These are phyloP conservation scores for Mycena polygramma DNA, from an alignment of 768 basidiomycete genomes.

Conservation along the genomic window DNA sequence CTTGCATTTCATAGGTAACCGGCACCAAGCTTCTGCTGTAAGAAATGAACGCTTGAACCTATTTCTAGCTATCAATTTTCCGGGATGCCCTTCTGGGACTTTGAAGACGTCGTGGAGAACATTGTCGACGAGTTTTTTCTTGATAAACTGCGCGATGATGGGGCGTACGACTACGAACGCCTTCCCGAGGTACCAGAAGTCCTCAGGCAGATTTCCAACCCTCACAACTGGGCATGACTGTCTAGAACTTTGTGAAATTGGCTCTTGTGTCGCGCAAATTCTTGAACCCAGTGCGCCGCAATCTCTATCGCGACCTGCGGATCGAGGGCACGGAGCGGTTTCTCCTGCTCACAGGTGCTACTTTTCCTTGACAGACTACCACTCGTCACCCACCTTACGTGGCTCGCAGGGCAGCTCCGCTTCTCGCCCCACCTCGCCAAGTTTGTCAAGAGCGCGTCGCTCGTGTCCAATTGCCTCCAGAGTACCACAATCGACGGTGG, in stretches of 20 bases:
- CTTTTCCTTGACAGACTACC: too few species aligned
- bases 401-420: conserved; percentile 34
- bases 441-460: conserved; percentile 28
- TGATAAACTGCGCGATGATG: conserved; percentile 23
- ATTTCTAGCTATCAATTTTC: background rate
- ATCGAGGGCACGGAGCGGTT: conserved; percentile 36
- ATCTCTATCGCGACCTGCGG: conserved; percentile 26
- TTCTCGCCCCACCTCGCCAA: conserved; percentile 37
- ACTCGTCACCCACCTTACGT: too few species aligned
- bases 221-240: background rate
- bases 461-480: conserved; percentile 29
- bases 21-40: background rate
- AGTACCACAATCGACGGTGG: conserved; percentile 15
- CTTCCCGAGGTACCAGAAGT: conserved; percentile 33
- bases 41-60: too few species aligned
- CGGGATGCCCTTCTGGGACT: conserved; percentile 22
- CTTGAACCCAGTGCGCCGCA: conserved; percentile 34
- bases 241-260: conserved; percentile 29
- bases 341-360: conserved; percentile 27
- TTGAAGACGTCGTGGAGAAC: conserved; percentile 34
- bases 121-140: conserved; percentile 32
- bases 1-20: too few species aligned
- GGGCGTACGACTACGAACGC: conserved; percentile 29
- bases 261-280: conserved; percentile 35
- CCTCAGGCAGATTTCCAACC: background rate